Base-by-base conservation (phyloP, 2,329 filamentous ascomycete species). In the Claviceps maximensis region DNA sequence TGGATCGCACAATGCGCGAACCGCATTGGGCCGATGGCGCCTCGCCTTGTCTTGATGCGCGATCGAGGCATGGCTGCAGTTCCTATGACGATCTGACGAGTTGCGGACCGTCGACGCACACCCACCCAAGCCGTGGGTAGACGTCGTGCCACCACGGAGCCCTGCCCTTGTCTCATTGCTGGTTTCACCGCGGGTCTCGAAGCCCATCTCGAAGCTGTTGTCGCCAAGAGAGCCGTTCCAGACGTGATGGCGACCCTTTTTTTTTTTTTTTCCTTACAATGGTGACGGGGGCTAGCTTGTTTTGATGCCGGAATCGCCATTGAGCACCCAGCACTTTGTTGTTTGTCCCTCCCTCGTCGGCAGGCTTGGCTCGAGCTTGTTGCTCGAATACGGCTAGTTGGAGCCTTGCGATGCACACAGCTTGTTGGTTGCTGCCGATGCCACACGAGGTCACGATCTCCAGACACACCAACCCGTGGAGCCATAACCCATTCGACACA, bases 81-180 rank as follows among this genome's bases (percentile, higher is more conserved):
- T 49, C 36, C 33, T 36, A 38, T 31, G 36, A 19, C 45, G 23
- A 54, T 54, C 49, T 40, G 51, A 51, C 42, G 29, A 52, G 56
- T 50, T 33, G 50, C 52, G 48, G 58, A 54, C 47, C 29, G 41
- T 59, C 57, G 57, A 58, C 58, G n/a, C 42, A 46, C 47, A 56
- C 31, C 5, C 31, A 50, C 10, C 50, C 47, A 49, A 25, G 47
- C 47, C 47, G 33, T 29, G 47, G 13, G 17, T 17, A 27, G 21
- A 19, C 3, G 41, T 42, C 46, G 27, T 31, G 38, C n/a, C 38
- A 41, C 47, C 23, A 9, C 31, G 4, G 9, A 3, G 6, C 45
- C 45, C 45, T 29, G 25, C 15, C 27, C 45, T 48, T 54, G 54
- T 54, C 38, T 23, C 52, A 48, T 51, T 4, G 4, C 9, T 9